Evolutionary conservation across 2,329 filamentous ascomycete genomes (phyloP).

Genomic region (Penicillium corylophilum): DNA sequence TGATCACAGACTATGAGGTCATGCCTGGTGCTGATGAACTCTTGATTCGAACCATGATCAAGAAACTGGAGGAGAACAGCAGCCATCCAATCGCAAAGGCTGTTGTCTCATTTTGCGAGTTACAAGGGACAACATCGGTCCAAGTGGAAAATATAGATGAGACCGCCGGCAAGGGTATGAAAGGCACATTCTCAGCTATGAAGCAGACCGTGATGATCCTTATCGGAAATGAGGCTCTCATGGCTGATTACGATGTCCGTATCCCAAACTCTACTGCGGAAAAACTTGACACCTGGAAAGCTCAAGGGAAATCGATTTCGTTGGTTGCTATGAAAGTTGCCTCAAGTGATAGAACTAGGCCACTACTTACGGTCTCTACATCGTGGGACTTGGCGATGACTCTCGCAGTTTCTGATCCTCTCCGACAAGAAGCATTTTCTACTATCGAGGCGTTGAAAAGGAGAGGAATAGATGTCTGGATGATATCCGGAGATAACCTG

Average conservation of each 20-base stretch:
- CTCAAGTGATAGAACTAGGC: background rate
- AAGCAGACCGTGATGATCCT: conserved; percentile 1
- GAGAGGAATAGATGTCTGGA: conserved; percentile 8
- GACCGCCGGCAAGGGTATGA: conserved; percentile 56
- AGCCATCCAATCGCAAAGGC: background rate
- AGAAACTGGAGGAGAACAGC: background rate
- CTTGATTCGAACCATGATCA: background rate
- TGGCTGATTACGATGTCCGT: background rate
- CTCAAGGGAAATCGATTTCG: background rate
- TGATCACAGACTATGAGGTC: background rate
- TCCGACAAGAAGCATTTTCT: background rate
- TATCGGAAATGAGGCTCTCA: conserved; percentile 7
- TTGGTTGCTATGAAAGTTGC: background rate
- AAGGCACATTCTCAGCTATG: conserved; percentile 44
- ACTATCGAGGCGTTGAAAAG: conserved; percentile 3
- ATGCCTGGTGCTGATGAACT: background rate
- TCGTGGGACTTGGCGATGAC: background rate
- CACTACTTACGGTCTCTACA: background rate
- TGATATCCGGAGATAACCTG: conserved; percentile 12
- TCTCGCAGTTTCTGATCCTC: background rate
- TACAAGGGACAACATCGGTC: background rate
- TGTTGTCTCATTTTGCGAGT: background rate
- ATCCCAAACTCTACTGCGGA: background rate
- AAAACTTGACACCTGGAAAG: background rate
- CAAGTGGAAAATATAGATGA: conserved; percentile 39